Evolutionary conservation across 1,139 yeast species (phyloP), one percentile per base, ranked within the genome.

Genomic region (Blastobotrys apis): DNA sequence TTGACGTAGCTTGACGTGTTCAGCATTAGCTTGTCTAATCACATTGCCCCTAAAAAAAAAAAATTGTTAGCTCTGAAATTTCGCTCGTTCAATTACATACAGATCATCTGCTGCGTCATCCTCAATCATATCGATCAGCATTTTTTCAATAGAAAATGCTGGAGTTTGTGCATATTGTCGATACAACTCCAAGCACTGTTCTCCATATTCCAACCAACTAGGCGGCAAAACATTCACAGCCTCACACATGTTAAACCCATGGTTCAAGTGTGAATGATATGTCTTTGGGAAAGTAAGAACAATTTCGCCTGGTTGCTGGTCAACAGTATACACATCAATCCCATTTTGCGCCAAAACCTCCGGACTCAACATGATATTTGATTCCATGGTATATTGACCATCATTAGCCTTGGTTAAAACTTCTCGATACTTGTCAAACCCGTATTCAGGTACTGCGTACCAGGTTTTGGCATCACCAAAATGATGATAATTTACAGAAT

Each of bases 221-320:
- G 80, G 83, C 17, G 82, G 74, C 2, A 92, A 84, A 62, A 83
- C 81, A 56, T 84, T 84, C 4, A 85, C 94, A 1, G 87, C 81
- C 54, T 85, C 95, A 34, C 85, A 85, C 51, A 85, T 64, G 58
- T 84, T 84, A 59, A 80, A 85, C 1, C 94, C 94, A 51, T 80
- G 84, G 56, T 84, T 84, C 65, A 84, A 81, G 1, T 92, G 90
- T 1, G 90, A 79, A 59, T 81, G 87, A 58, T 82, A 83, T 0
- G 94, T 87, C 58, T 75, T 80, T 0, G 95, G 94, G 57, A 80
- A 84, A 0, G 94, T 82, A 1, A 86, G 74, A 43, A 86, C 79
- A 53, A 84, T 79, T 56, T 86, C 94, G 43, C 87, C 87, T 0
- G 94, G 83, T 9, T 75, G 67, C 60, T 88, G 97, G 52, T 86